These are phyloP conservation scores for Bruguiera parviflora DNA, from an alignment of 345 rosid genomes.

Conservation along the genomic window DNA sequence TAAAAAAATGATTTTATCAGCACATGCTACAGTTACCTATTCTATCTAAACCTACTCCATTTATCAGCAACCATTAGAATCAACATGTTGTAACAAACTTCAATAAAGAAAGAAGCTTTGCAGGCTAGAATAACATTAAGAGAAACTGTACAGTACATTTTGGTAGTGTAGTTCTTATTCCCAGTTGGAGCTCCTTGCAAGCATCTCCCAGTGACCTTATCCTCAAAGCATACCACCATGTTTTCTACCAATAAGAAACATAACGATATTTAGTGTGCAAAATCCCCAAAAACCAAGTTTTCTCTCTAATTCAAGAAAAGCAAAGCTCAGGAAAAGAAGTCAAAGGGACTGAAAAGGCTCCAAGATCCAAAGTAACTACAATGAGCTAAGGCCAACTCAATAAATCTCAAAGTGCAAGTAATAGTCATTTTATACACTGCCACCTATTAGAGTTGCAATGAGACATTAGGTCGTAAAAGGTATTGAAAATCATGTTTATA, in stretches of 20 bases:
- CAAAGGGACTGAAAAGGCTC: too few relatives aligned
- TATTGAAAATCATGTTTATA: not conserved
- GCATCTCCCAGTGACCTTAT: slow-evolving; percentile 69
- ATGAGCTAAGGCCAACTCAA: not conserved
- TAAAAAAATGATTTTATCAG: not conserved
- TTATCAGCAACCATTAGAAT: slow-evolving; percentile 4
- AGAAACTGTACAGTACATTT: slow-evolving; percentile 44
- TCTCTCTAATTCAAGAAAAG: slow-evolving; percentile 4
- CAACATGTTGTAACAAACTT: slow-evolving; percentile 6
- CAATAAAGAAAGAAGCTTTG: slow-evolving; percentile 14
- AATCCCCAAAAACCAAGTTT: slow-evolving; percentile 16
- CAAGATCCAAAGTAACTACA: not conserved
- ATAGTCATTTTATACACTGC: not conserved
- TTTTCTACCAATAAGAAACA: slow-evolving; percentile 54
- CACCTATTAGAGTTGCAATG: not conserved
- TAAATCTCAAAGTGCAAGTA: not conserved
- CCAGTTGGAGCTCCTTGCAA: slow-evolving; percentile 57
- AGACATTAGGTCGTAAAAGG: not conserved
- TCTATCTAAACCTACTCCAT: not conserved
- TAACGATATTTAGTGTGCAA: slow-evolving; percentile 16
- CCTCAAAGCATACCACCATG: slow-evolving; percentile 94
- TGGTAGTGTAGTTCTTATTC: slow-evolving; percentile 53
- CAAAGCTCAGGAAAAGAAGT: not conserved
- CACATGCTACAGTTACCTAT: not conserved
- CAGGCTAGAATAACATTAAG: slow-evolving; percentile 10